These are phyloP conservation scores for Ceriops tagal DNA, from an alignment of 345 rosid genomes.

Conservation along the genomic window DNA sequence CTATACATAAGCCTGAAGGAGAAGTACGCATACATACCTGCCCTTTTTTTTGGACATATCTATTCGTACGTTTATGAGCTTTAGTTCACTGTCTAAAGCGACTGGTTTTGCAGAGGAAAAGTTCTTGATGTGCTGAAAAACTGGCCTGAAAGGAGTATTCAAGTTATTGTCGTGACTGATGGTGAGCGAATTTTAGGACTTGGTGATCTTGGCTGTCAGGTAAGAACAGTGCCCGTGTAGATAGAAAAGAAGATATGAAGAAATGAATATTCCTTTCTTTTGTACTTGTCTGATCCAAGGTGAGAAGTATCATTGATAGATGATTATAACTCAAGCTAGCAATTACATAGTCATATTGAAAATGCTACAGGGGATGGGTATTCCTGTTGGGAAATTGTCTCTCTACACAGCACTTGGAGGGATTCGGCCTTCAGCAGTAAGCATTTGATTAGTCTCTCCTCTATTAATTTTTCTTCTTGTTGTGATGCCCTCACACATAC, in stretches of 20 bases:
- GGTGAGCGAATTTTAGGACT: conserved; percentile 27
- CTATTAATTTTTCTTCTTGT: background rate
- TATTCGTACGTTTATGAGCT: background rate
- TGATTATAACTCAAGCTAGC: background rate
- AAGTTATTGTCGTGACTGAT: conserved; percentile 25
- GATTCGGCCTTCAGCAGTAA: conserved; percentile 80
- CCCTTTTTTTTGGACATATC: background rate
- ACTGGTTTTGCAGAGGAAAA: conserved; percentile 12
- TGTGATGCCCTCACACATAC: background rate
- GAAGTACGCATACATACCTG: conserved; percentile 8
- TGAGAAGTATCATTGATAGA: background rate
- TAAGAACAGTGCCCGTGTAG: background rate
- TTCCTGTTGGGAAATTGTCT: conserved; percentile 81
- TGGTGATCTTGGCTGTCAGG: conserved; percentile 30
- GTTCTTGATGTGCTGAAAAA: conserved; percentile 24
- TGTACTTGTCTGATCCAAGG: background rate
- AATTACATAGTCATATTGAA: background rate
- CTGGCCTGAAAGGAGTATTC: conserved; percentile 24
- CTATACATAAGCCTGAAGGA: conserved; percentile 23
- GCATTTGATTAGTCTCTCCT: conserved; percentile 19
- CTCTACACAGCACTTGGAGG: conserved; percentile 93
- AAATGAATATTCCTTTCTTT: background rate
- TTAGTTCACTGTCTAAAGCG: background rate
- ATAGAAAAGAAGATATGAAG: background rate
- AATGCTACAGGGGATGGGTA: conserved; percentile 76